Evolutionary conservation across 176 grass and related monocot species (phyloP).

Genomic region (Carex cristatella): DNA sequence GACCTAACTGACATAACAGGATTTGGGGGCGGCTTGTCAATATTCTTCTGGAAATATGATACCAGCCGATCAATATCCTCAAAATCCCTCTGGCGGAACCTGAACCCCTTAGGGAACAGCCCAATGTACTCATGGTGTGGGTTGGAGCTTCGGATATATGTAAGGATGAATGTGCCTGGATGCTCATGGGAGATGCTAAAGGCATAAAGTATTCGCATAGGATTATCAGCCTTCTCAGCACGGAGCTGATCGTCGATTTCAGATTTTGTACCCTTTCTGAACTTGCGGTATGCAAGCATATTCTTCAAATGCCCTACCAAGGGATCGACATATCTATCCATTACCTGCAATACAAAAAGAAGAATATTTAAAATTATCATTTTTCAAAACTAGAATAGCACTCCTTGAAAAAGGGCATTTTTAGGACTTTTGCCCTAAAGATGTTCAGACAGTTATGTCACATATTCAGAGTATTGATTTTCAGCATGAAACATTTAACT

Average conservation of each 20-base stretch:
- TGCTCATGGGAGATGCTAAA: conserved; percentile 88
- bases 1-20: conserved; percentile 49
- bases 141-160: conserved; percentile 86
- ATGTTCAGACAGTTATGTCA: not conserved
- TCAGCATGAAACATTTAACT: not conserved
- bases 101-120: conserved; percentile 81
- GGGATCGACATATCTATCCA: conserved; percentile 94
- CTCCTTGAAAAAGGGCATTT: not conserved
- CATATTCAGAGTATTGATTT: not conserved
- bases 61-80: conserved; percentile 76
- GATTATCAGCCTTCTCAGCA: conserved; percentile 76
- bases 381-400: not conserved
- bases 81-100: conserved; percentile 92
- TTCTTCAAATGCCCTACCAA: conserved; percentile 74
- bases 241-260: conserved; percentile 75
- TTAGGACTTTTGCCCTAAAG: not conserved
- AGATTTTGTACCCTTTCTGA: conserved; percentile 69
- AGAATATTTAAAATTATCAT: not conserved
- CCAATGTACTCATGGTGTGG: conserved; percentile 97
- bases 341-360: conserved; percentile 45
- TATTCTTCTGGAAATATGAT: conserved; percentile 87
- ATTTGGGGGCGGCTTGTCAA: conserved; percentile 80
- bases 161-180: conserved; percentile 87
- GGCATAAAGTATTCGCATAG: conserved; percentile 86
- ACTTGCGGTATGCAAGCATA: conserved; percentile 88